Conservation (phyloP, 148 eudicot species). For the Silene latifolia region DNA sequence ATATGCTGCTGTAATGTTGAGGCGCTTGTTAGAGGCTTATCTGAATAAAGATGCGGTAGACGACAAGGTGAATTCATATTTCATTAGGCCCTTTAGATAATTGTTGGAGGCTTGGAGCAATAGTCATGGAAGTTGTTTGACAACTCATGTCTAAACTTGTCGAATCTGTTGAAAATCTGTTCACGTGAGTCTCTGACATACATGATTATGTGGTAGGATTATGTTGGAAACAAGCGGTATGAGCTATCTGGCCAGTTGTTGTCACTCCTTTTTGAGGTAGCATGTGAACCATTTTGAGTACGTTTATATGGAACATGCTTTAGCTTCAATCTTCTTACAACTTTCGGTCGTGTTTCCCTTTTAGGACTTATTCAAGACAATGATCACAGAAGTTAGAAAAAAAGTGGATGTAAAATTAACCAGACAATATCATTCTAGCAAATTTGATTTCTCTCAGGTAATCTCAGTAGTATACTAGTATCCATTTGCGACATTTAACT, state of each 20-base stretch:
- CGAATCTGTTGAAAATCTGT: neutral
- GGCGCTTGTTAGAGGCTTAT: conserved; percentile 89
- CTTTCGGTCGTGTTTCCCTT: neutral
- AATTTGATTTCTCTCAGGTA: conserved; percentile 70
- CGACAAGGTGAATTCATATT: conserved; percentile 59
- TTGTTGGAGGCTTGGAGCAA: neutral
- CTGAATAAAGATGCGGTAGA: conserved; percentile 87
- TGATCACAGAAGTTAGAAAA: conserved; percentile 42
- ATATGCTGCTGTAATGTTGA: conserved; percentile 88
- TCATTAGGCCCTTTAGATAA: too few relatives aligned
- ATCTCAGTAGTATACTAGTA: neutral
- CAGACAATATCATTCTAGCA: conserved; percentile 50
- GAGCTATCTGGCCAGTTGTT: conserved; percentile 91
- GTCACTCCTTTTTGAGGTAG: conserved; percentile 86
- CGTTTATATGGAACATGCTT: neutral
- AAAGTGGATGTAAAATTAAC: conserved; percentile 37
- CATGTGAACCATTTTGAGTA: neutral
- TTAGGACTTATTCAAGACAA: conserved; percentile 90
- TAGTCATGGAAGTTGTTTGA: neutral
- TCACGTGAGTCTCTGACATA: neutral
- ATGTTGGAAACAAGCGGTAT: conserved; percentile 93
- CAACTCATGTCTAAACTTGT: neutral
- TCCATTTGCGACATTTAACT: too few relatives aligned
- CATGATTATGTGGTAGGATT: conserved; percentile 47
- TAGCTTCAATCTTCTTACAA: neutral